Base-by-base conservation (phyloP, 23 red algal species). In the Gracilaria domingensis region DNA sequence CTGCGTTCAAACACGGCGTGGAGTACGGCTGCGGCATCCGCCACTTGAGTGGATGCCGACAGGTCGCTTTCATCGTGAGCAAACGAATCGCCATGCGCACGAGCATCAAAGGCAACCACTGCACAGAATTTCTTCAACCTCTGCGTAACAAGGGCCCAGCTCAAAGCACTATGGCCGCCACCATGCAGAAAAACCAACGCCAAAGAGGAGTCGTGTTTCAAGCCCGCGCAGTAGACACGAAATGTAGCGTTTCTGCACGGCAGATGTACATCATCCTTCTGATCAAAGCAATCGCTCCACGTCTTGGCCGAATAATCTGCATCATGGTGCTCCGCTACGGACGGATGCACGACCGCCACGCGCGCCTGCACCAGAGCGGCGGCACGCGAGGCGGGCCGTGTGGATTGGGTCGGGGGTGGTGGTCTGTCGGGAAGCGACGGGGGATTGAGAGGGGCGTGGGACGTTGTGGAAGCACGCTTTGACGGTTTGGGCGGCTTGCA, bases 31-130 rank as follows among this genome's bases (percentile, higher is more conserved):
- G 95, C 80, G 4, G 97, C 97, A 66, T 99, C 97, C 13, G 86
- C 67, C 60, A 99, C 94, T 50, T 96, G 94, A 18, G 72, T 71
- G 21, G 32, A 74, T 5, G 93, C 83, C 23, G 88, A 93, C 56
- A 99, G 60, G 14, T 99, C 91, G 34, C 35, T 48, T 36, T 99
- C 97, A n/a, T 93, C 80, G 8, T 90, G 53, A 0, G 91, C 45
- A 20, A 28, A 8, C 7, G 97, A 95, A 57, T 96, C 44, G 12
- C 97, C 97, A 53, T 99, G 97, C 8, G 71, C 97, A n/a, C 97
- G 89, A 6, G 97, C 97, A 83, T 99, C 97, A 56, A 93, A 99
- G 3, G 97, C 97, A 1, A 99, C 40, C 8, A 96, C 78, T 7
- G 84, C 74, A 36, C 89, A 55, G 25, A 21, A 36, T 39, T 16